Percentiles rank a stretch among this genome's conserved stretches.
Conservation (phyloP, 495 filamentous ascomycete species). For the Chaetomidium leptoderma region DNA sequence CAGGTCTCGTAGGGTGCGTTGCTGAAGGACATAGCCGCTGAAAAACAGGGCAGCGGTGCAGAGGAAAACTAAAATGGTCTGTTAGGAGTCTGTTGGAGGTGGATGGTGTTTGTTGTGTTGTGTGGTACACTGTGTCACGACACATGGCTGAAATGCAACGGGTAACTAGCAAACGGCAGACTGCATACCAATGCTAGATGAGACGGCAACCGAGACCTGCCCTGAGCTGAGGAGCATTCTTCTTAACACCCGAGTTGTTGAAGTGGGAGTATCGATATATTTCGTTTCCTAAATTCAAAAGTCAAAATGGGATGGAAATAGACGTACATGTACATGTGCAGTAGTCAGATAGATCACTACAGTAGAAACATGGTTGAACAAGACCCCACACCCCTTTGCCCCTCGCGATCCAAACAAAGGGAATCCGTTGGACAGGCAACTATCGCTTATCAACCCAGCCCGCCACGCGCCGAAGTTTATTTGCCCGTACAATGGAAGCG, state of each 20-base stretch:
- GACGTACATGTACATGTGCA: neutral
- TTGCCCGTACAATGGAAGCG: too few relatives aligned
- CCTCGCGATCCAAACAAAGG: constrained; percentile 1
- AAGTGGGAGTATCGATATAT: too few relatives aligned
- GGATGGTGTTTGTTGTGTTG: neutral
- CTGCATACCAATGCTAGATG: constrained; percentile 46
- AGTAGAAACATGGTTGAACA: neutral
- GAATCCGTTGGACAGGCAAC: constrained; percentile 2
- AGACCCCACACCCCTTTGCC: neutral
- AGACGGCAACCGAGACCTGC: constrained; percentile 50
- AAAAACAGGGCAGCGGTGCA: constrained; percentile 51
- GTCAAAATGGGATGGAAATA: neutral
- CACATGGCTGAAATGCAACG: neutral
- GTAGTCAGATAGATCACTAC: too few relatives aligned
- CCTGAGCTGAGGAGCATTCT: constrained; percentile 49
- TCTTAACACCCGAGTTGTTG: too few relatives aligned
- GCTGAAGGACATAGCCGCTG: constrained; percentile 52
- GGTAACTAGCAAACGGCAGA: constrained; percentile 8
- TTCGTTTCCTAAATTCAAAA: too few relatives aligned
- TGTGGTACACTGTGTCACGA: neutral
- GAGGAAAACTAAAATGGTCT: constrained; percentile 38
- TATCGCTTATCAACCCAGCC: neutral
- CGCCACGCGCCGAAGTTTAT: neutral
- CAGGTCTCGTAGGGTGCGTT: constrained; percentile 49
- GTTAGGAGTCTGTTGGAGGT: constrained; percentile 24